Conservation (phyloP, 352 stramenopile genomes). For the Thalassiosira allenii region DNA sequence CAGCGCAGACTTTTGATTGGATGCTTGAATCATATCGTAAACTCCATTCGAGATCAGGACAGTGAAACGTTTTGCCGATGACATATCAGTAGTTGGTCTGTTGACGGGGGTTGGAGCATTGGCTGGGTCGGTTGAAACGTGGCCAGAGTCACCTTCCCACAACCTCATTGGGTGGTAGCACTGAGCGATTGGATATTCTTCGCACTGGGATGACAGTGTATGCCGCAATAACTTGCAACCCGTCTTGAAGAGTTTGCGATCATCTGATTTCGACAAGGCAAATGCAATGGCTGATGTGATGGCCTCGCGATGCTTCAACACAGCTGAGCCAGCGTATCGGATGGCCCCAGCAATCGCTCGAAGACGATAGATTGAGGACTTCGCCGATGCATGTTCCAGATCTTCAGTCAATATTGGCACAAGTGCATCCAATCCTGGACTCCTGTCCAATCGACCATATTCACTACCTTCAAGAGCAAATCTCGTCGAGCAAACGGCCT, state of each 20-base stretch:
- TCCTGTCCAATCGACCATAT: conserved; percentile 34
- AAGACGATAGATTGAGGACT: conserved; percentile 80
- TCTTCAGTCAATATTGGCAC: conserved; percentile 75
- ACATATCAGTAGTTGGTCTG: too few relatives aligned
- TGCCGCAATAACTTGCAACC: conserved; percentile 86
- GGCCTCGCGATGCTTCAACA: conserved; percentile 65
- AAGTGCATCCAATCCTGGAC: conserved; percentile 78
- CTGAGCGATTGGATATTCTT: conserved; percentile 74
- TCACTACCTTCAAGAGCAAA: conserved; percentile 28
- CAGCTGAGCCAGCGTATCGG: conserved; percentile 60
- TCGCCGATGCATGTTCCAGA: conserved; percentile 73
- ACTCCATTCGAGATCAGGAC: conserved; percentile 9
- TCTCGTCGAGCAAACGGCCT: conserved; percentile 72
- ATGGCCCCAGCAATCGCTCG: conserved; percentile 79
- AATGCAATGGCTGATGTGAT: conserved; percentile 74
- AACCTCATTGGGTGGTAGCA: conserved; percentile 47
- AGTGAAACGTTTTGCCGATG: conserved; percentile 37
- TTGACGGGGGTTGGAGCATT: too few relatives aligned
- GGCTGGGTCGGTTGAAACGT: too few relatives aligned
- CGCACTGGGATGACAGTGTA: conserved; percentile 76
- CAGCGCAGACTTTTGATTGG: background rate
- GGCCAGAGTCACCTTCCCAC: background rate
- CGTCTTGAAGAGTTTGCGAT: conserved; percentile 83
- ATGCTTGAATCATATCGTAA: background rate
- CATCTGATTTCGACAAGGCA: conserved; percentile 67